Base-by-base conservation (phyloP, 306 rosid genomes). In the Fragaria nilgerrensis region DNA sequence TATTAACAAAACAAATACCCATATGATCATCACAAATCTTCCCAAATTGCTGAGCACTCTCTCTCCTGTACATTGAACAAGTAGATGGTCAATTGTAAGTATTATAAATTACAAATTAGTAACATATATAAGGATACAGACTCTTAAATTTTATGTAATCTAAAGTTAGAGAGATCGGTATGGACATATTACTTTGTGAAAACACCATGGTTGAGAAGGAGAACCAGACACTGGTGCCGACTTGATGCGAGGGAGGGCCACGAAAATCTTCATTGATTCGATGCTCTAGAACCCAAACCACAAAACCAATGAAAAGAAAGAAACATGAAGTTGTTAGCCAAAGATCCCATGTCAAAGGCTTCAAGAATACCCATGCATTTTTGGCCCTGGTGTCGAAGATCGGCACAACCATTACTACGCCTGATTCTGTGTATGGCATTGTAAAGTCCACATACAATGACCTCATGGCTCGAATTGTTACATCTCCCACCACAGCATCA, bases 1-100 rank as follows among this genome's bases (percentile, higher is more conserved):
- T 74, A 87, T 75, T 50, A 87, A 77, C 75, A 88, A 87, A 82
- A 90, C 89, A 75, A 90, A 87, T 48, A 79, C 79, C 96, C 97
- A 92, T 66, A 92, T n/a, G 85, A 32, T 32, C 34, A 32, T 32
- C 34, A 32, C 34, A 32, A 32, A 32, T 32, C 34, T 32, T 32
- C 34, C 81, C 73, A 83, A 80, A 80, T 87, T 90, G 84, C 96
- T 90, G 23, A 84, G 39, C 27, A 90, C 89, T 62, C 20, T 86
- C 72, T 88, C 93, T 72, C 76, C 92, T 90, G 85, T 32, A 32
- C 34, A 32, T 32, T 2, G 34, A 32, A 32, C 34, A 32, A 32
- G 34, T 32, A 32, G 34, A 32, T 32, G 34, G 34, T 32, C 29
- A 41, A 74, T 9, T 44, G 16, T 32, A 32, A 32, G 34, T 32